Evolutionary conservation across 1,284 basidiomycete species (phyloP).

Genomic region (Cystobasidium slooffiae): DNA sequence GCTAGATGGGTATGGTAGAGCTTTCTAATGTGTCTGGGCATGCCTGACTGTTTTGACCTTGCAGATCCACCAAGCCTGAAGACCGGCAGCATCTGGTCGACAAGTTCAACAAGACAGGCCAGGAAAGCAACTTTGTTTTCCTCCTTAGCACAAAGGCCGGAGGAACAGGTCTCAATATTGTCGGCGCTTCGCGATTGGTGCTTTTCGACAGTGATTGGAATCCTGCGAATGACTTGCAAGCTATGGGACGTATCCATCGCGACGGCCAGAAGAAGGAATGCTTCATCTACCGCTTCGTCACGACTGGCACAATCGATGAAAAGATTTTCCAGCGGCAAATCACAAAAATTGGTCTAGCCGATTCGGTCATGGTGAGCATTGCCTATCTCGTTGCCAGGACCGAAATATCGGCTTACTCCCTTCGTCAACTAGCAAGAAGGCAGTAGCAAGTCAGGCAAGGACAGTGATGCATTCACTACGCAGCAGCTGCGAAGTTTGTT

Average conservation of each 20-base stretch:
- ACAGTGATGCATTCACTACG: conserved; percentile 69
- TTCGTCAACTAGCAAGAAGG: conserved; percentile 41
- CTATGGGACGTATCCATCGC: conserved; percentile 95
- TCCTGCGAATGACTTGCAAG: conserved; percentile 91
- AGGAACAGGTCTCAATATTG: conserved; percentile 84
- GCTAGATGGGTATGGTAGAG: conserved; percentile 74
- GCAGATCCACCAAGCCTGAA: conserved; percentile 54
- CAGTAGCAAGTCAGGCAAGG: conserved; percentile 51
- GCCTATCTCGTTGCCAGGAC: not conserved
- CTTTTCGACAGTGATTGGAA: conserved; percentile 93
- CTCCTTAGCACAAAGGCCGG: conserved; percentile 94
- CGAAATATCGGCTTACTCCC: not conserved
- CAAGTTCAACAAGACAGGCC: conserved; percentile 74
- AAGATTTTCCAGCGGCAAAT: conserved; percentile 73
- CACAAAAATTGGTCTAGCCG: conserved; percentile 84
- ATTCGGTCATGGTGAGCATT: conserved; percentile 60
- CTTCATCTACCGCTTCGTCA: conserved; percentile 75
- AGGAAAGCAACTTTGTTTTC: conserved; percentile 77
- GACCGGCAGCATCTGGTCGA: conserved; percentile 85
- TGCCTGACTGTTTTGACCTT: not conserved
- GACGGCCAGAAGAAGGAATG: conserved; percentile 88
- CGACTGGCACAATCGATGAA: conserved; percentile 60
- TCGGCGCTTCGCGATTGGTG: conserved; percentile 76
- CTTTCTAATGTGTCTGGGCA: conserved; percentile 34
- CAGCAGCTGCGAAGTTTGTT: conserved; percentile 85